Evolutionary conservation across 2,329 filamentous ascomycete genomes (phyloP).

Genomic region (Scleromitrula shiraiana): DNA sequence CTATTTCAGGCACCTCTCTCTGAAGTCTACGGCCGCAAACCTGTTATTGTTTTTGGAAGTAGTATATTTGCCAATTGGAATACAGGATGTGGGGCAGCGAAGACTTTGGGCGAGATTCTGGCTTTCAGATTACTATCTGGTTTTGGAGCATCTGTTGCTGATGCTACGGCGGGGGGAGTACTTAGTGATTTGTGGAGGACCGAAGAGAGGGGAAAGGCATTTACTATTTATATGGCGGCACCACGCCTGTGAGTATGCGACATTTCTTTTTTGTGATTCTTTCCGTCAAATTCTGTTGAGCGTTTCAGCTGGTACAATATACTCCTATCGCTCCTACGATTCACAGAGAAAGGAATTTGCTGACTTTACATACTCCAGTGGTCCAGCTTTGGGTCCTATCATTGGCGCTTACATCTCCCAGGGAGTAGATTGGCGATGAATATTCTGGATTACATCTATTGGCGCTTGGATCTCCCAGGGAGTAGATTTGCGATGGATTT

Average conservation of each 20-base stretch:
- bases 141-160: conserved; percentile 43
- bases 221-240: conserved; percentile 24
- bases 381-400: conserved; percentile 40
- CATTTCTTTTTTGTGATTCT: conserved; percentile 32
- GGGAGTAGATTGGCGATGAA: conserved; percentile 41
- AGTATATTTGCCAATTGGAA: conserved; percentile 38
- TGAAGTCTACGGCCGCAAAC: conserved; percentile 1
- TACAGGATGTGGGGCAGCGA: conserved; percentile 39
- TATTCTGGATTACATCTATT: too few species aligned
- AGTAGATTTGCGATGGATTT: conserved; percentile 46
- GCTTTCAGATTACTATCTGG: conserved; percentile 56
- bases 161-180: conserved; percentile 51
- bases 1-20: neutral
- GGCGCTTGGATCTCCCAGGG: conserved; percentile 37
- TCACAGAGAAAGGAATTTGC: too few species aligned
- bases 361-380: too few species aligned
- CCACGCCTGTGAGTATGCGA: too few species aligned
- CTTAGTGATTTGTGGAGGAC: conserved; percentile 38
- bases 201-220: conserved; percentile 37
- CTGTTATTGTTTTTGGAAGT: conserved; percentile 15
- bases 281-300: too few species aligned
- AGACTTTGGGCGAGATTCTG: conserved; percentile 40
- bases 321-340: too few species aligned
- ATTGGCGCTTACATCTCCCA: conserved; percentile 37
- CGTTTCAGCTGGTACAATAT: too few species aligned